These are phyloP conservation scores for Dimargaris xerosporica DNA, from an alignment of 192 early-diverging fungal species.

Conservation along the genomic window DNA sequence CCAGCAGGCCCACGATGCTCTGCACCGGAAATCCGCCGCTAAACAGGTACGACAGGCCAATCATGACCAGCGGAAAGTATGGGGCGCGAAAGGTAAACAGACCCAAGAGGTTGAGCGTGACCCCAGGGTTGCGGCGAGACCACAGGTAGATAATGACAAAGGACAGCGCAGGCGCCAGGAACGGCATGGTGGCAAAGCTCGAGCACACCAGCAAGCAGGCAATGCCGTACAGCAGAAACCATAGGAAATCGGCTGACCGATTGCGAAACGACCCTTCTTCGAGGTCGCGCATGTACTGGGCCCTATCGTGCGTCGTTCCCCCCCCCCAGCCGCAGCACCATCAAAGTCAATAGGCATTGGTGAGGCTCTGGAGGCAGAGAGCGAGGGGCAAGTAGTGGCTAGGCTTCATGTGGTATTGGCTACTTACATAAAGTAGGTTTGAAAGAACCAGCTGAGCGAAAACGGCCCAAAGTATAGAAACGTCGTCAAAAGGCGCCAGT, in stretches of 20 bases:
- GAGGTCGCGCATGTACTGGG: constrained; percentile 76
- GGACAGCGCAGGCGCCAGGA: constrained; percentile 67
- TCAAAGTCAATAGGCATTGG: neutral
- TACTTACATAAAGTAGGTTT: constrained; percentile 74
- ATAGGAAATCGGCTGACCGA: constrained; percentile 83
- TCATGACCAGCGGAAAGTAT: constrained; percentile 79
- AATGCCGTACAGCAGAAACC: constrained; percentile 64
- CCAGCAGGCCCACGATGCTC: constrained; percentile 69
- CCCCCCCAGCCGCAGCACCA: too few relatives aligned
- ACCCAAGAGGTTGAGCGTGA: constrained; percentile 78
- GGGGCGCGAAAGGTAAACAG: constrained; percentile 84
- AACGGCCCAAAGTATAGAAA: constrained; percentile 89
- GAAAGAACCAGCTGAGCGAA: constrained; percentile 82
- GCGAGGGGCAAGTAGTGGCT: too few relatives aligned
- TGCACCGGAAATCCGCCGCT: constrained; percentile 57
- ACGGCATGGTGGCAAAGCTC: constrained; percentile 46
- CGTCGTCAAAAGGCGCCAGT: constrained; percentile 81
- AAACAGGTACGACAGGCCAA: constrained; percentile 75
- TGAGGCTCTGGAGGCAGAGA: neutral
- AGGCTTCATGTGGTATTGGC: too few relatives aligned
- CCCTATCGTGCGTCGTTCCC: constrained; percentile 31
- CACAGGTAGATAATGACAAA: constrained; percentile 89
- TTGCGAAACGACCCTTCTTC: constrained; percentile 88
- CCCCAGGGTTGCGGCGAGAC: constrained; percentile 87
- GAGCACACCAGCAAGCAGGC: constrained; percentile 17